These are phyloP conservation scores for Citrus cavaleriei DNA, from an alignment of 345 rosid genomes.

Conservation along the genomic window DNA sequence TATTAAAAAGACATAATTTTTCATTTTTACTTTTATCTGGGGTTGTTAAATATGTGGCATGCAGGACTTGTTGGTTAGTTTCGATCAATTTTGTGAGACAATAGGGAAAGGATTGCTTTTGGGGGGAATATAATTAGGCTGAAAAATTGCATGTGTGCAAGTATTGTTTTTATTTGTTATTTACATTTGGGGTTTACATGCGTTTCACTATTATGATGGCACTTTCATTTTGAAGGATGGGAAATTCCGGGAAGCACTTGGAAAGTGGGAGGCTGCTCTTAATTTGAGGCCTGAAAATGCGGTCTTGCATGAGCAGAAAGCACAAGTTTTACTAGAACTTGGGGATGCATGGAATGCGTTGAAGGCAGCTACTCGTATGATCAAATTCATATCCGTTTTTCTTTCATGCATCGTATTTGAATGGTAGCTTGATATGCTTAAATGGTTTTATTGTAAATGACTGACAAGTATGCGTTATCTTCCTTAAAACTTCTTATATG, in stretches of 20 bases:
- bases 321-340: conserved; percentile 83
- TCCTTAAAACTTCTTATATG: background rate
- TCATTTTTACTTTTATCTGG: no score
- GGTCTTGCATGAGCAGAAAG: conserved; percentile 81
- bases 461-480: background rate
- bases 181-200: background rate
- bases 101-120: no score
- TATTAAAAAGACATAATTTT: background rate
- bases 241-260: conserved; percentile 77
- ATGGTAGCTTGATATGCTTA: background rate
- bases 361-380: conserved; percentile 75
- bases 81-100: background rate
- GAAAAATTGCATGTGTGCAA: no score
- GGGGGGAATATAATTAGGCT: no score
- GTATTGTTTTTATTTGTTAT: no score
- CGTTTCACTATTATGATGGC: background rate
- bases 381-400: background rate
- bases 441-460: no score
- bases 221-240: conserved; percentile 55
- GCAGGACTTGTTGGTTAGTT: no score
- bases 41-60: no score
- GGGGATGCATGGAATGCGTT: conserved; percentile 84
- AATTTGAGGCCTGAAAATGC: conserved; percentile 63
- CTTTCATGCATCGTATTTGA: background rate
- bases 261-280: conserved; percentile 87